These are phyloP conservation scores for Eucalyptus marginata DNA, from an alignment of 345 rosid species.

Conservation along the genomic window DNA sequence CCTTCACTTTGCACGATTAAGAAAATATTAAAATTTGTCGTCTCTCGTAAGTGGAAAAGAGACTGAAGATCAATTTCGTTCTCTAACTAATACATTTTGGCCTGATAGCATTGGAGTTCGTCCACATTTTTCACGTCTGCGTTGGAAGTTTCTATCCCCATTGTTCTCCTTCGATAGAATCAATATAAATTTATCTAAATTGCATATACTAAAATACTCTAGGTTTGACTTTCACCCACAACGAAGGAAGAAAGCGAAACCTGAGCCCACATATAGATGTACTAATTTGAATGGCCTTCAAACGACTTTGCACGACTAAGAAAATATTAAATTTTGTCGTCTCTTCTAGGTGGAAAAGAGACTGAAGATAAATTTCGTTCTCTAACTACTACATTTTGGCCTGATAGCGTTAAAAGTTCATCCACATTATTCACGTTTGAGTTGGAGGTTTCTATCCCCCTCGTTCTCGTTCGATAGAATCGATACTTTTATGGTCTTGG, in stretches of 20 bases:
- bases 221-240: too few species aligned
- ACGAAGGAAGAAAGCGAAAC: too few species aligned
- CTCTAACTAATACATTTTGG: background rate
- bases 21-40: background rate
- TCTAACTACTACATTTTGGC: background rate
- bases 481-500: background rate
- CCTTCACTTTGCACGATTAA: background rate
- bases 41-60: background rate
- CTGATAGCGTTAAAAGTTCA: background rate
- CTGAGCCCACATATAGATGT: background rate
- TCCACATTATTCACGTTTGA: background rate
- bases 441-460: background rate
- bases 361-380: background rate
- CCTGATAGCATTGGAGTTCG: background rate
- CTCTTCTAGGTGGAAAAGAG: background rate
- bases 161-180: background rate
- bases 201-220: too few species aligned
- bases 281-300: background rate
- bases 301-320: background rate
- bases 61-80: background rate
- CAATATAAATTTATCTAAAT: background rate
- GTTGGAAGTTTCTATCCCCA: background rate
- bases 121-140: background rate
- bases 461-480: background rate
- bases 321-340: background rate